phyloP scores from a whole-genome alignment of 768 basidiomycete genomes.

The Lentinula sp. region DNA sequence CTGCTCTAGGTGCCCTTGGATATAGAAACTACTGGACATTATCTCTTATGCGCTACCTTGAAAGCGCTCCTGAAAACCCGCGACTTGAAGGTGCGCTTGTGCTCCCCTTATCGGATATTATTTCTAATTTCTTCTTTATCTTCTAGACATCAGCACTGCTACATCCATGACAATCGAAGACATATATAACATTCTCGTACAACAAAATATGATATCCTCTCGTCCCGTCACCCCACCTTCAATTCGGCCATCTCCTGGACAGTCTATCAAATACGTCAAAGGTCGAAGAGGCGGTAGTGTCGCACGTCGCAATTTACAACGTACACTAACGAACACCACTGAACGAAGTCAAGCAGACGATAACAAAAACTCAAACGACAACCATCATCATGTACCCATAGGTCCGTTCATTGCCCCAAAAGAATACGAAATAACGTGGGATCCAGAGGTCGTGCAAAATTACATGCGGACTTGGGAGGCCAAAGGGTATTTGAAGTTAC shows the following conservation, averaged over 20 bases:
- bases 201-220: constrained; percentile 68
- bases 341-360: constrained; percentile 40
- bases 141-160: constrained; percentile 69
- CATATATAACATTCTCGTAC: constrained; percentile 64
- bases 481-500: constrained; percentile 73
- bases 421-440: constrained; percentile 73
- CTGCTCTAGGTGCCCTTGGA: constrained; percentile 86
- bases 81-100: constrained; percentile 61
- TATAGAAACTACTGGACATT: constrained; percentile 95
- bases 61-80: constrained; percentile 51
- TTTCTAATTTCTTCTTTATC: constrained; percentile 9
- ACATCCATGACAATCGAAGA: constrained; percentile 94
- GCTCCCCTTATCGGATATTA: constrained; percentile 7
- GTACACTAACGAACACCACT: constrained; percentile 17
- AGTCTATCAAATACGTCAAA: constrained; percentile 68
- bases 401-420: constrained; percentile 57
- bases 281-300: constrained; percentile 57
- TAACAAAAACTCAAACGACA: constrained; percentile 29
- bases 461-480: constrained; percentile 66
- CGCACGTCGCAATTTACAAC: constrained; percentile 59
- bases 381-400: constrained; percentile 22
- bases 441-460: constrained; percentile 55
- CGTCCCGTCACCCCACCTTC: constrained; percentile 38
- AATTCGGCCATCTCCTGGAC: constrained; percentile 66
- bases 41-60: constrained; percentile 73